Evolutionary conservation across 768 basidiomycete species (phyloP).

Genomic region (Dentipellis fragilis): DNA sequence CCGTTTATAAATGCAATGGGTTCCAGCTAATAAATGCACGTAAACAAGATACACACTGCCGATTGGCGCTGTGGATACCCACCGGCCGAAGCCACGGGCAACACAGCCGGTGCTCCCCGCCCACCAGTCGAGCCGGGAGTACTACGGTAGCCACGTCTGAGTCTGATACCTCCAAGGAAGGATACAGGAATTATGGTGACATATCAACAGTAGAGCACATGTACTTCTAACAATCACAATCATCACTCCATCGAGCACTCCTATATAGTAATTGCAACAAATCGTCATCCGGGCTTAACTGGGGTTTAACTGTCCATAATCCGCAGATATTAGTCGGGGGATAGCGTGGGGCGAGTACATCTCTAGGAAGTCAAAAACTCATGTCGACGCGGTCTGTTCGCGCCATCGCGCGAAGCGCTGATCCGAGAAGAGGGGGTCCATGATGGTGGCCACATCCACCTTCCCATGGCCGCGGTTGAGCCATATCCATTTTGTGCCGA

Average conservation of each 20-base stretch:
- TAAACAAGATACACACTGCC: constrained; percentile 68
- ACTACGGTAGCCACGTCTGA: constrained; percentile 12
- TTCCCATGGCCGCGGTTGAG: constrained; percentile 22
- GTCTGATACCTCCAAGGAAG: too few relatives aligned
- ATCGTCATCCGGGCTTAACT: too few relatives aligned
- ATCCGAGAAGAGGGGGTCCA: constrained; percentile 31
- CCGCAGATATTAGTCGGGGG: too few relatives aligned
- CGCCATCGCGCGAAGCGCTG: constrained; percentile 18
- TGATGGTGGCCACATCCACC: constrained; percentile 24
- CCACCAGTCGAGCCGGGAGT: constrained; percentile 14
- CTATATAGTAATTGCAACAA: too few relatives aligned
- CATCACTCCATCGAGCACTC: too few relatives aligned
- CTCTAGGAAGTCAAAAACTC: too few relatives aligned
- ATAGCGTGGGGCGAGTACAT: too few relatives aligned
- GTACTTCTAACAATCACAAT: too few relatives aligned
- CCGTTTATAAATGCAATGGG: neutral
- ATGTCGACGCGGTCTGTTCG: neutral
- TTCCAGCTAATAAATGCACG: neutral
- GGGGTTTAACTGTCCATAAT: too few relatives aligned
- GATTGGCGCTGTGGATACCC: constrained; percentile 90
- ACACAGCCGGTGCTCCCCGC: constrained; percentile 8
- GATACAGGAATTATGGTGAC: too few relatives aligned
- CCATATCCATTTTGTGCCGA: constrained; percentile 43
- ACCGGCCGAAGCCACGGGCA: constrained; percentile 49
- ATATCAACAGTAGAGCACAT: too few relatives aligned